Conservation (phyloP, 2,329 filamentous ascomycete genomes). For the Trichoderma sp. region DNA sequence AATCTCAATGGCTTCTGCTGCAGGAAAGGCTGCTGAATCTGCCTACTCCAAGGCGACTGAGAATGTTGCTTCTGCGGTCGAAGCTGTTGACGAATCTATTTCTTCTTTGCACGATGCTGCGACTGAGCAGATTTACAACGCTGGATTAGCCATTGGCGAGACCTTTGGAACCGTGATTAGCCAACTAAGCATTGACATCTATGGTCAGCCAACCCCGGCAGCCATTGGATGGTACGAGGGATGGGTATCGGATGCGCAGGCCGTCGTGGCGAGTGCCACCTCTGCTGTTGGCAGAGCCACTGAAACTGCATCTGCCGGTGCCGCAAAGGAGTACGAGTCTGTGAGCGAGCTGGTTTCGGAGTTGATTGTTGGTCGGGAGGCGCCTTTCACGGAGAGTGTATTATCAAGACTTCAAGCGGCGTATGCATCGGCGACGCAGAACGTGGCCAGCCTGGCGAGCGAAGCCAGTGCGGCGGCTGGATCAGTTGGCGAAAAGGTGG, state of each 20-base stretch:
- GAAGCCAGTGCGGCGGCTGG: conserved; percentile 37
- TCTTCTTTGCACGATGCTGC: conserved; percentile 49
- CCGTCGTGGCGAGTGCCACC: conserved; percentile 58
- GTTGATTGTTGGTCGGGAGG: conserved; percentile 74
- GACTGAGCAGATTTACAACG: conserved; percentile 39
- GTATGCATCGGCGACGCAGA: conserved; percentile 67
- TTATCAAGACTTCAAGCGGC: conserved; percentile 69
- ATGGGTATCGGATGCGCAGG: conserved; percentile 50
- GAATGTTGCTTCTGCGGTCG: conserved; percentile 42
- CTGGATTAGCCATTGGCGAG: conserved; percentile 42
- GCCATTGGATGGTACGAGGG: conserved; percentile 59
- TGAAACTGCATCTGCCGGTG: conserved; percentile 62
- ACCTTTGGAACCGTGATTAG: conserved; percentile 51
- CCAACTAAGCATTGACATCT: conserved; percentile 68
- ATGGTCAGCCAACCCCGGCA: conserved; percentile 64
- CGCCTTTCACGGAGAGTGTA: conserved; percentile 79
- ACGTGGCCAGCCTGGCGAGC: conserved; percentile 46
- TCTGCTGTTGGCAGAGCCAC: conserved; percentile 54
- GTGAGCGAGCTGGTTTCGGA: conserved; percentile 75
- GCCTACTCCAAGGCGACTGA: conserved; percentile 47
- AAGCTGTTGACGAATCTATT: conserved; percentile 42
- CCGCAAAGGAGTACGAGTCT: conserved; percentile 65
- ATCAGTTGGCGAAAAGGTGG: conserved; percentile 39
- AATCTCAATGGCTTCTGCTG: conserved; percentile 53
- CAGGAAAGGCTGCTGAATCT: conserved; percentile 54